Percentiles rank a stretch among this genome's conserved stretches.
These are phyloP conservation scores for Colletotrichum graminicola DNA, from an alignment of 2,329 filamentous ascomycete species.

Conservation along the genomic window DNA sequence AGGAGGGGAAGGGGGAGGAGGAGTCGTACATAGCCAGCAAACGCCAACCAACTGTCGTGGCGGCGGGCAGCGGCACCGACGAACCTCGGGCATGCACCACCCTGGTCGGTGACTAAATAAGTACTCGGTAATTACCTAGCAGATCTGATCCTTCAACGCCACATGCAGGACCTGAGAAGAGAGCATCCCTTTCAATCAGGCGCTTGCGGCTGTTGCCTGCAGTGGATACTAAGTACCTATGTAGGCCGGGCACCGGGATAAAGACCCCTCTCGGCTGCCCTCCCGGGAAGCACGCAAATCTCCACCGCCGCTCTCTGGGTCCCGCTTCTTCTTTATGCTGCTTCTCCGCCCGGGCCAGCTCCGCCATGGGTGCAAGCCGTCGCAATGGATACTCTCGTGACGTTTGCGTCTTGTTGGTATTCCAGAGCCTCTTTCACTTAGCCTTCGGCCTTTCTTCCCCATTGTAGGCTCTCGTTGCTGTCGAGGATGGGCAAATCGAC, in stretches of 20 bases:
- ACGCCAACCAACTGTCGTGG: conserved; percentile 28
- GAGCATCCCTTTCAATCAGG: background rate
- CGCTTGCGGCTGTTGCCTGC: background rate
- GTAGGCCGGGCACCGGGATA: too few relatives aligned
- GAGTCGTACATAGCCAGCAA: conserved; percentile 15
- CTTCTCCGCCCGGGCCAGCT: background rate
- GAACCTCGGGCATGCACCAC: background rate
- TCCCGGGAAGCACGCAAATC: background rate
- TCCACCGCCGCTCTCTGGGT: background rate
- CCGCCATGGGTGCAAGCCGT: background rate
- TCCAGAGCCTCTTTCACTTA: background rate
- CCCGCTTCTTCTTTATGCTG: background rate
- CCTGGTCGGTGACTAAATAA: background rate
- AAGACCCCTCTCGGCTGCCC: background rate
- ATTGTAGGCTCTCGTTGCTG: background rate
- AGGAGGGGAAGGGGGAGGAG: conserved; percentile 12
- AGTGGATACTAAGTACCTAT: too few relatives aligned
- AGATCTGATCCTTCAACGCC: background rate
- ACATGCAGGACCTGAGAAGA: background rate
- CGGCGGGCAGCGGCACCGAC: conserved; percentile 24
- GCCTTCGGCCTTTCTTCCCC: background rate
- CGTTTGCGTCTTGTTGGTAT: background rate
- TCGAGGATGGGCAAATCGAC: too few relatives aligned
- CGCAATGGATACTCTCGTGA: background rate
- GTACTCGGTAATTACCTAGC: background rate